Evolutionary conservation across 2,329 filamentous ascomycete genomes (phyloP).

Genomic region (Colletotrichum eleusines): DNA sequence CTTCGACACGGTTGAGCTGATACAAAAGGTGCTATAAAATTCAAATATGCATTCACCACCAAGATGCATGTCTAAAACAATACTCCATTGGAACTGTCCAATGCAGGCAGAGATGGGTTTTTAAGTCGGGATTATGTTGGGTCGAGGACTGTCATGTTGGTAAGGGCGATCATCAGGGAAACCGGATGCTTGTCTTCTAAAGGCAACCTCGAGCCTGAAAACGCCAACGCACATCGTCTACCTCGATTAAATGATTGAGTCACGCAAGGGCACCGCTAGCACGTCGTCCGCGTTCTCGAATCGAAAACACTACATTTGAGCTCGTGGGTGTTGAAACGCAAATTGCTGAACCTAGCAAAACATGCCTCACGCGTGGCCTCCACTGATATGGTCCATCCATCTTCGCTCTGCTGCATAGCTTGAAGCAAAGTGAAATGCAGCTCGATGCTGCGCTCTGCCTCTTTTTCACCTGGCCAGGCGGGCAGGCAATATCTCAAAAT

Average conservation of each 20-base stretch:
- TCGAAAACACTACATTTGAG: not conserved
- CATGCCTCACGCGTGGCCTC: not conserved
- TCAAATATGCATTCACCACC: not conserved
- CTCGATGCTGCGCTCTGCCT: not conserved
- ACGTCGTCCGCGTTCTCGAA: not conserved
- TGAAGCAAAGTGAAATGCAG: not conserved
- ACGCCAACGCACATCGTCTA: too few relatives aligned
- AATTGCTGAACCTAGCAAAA: not conserved
- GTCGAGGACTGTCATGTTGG: not conserved
- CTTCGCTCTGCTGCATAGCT: not conserved
- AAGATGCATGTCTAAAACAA: not conserved
- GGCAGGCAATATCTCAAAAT: not conserved
- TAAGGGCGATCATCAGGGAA: too few relatives aligned
- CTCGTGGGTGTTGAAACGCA: too few relatives aligned
- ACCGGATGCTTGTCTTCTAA: not conserved
- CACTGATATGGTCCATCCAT: not conserved
- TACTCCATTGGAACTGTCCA: too few relatives aligned
- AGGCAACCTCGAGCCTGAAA: not conserved
- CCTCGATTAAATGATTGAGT: too few relatives aligned
- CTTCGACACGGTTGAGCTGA: constrained; percentile 74
- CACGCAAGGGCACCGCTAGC: too few relatives aligned
- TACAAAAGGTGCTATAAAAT: constrained; percentile 66
- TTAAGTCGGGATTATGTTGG: not conserved
- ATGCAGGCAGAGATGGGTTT: not conserved
- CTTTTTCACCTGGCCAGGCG: not conserved